Percentiles rank a stretch among this genome's conserved stretches.
Conservation (phyloP, 1,284 basidiomycete species). For the Malassezia nana region DNA sequence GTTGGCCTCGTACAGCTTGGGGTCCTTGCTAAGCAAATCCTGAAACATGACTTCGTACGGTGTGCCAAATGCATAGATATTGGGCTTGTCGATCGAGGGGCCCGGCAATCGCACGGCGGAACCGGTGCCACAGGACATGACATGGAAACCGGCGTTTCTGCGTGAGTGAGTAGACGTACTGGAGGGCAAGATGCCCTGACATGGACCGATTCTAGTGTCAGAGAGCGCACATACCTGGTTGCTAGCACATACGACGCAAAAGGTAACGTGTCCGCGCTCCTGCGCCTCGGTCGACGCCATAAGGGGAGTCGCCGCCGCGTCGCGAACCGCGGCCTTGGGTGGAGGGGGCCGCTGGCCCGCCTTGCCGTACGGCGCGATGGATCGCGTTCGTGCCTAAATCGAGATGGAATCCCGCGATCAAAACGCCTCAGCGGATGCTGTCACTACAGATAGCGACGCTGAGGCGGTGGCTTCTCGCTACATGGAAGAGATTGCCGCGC, state of each 20-base stretch:
- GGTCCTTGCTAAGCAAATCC: slow-evolving; percentile 78
- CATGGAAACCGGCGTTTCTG: slow-evolving; percentile 70
- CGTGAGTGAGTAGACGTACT: slow-evolving; percentile 32
- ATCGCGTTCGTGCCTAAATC: background rate
- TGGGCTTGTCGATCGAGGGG: slow-evolving; percentile 90
- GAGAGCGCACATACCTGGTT: slow-evolving; percentile 52
- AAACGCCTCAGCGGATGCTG: background rate
- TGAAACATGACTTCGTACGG: slow-evolving; percentile 93
- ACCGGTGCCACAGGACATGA: slow-evolving; percentile 89
- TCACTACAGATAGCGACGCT: background rate
- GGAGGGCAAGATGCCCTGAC: slow-evolving; percentile 87
- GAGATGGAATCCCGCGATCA: background rate
- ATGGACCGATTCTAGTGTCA: slow-evolving; percentile 83
- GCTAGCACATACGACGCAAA: slow-evolving; percentile 95
- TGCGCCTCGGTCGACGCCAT: slow-evolving; percentile 4
- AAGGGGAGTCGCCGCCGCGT: background rate
- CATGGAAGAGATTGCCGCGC: slow-evolving; percentile 13
- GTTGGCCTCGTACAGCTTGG: slow-evolving; percentile 73
- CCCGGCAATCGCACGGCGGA: slow-evolving; percentile 93
- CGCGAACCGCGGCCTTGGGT: background rate
- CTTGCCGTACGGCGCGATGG: background rate
- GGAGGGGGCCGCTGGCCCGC: background rate
- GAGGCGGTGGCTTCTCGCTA: slow-evolving; percentile 7
- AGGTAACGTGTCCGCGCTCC: slow-evolving; percentile 51
- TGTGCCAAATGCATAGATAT: slow-evolving; percentile 95